A percentile compares a stretch with the other conserved stretches of the same genome.
phyloP scores from a whole-genome alignment of 306 rosid genomes.

The Prinsepia uniflora region DNA sequence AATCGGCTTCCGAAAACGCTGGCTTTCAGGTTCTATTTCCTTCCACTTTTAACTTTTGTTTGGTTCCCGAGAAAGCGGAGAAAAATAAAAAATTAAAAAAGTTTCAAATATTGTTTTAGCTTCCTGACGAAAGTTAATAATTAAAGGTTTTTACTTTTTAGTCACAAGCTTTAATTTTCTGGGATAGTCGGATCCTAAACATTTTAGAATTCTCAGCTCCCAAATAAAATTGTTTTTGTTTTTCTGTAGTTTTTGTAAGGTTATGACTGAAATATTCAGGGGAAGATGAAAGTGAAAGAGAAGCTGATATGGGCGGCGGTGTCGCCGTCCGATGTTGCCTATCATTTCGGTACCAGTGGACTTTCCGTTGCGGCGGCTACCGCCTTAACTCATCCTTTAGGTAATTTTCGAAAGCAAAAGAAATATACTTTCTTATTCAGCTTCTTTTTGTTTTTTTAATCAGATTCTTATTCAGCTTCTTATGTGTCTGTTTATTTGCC shows the following conservation, averaged over 20 bases:
- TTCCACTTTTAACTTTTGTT: background rate
- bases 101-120: background rate
- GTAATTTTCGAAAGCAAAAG: constrained; percentile 23
- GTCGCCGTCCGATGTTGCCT: constrained; percentile 53
- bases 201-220: constrained; percentile 4
- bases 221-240: background rate
- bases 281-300: constrained; percentile 33
- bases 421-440: background rate
- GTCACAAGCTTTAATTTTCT: constrained; percentile 1
- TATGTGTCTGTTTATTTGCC: background rate
- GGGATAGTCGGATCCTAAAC: constrained; percentile 7
- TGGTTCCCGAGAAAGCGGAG: constrained; percentile 2
- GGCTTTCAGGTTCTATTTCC: constrained; percentile 20
- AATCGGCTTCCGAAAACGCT: constrained; percentile 9
- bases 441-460: too few species aligned
- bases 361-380: constrained; percentile 79
- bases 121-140: background rate
- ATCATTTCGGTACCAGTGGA: constrained; percentile 82
- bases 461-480: constrained; percentile 8
- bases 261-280: constrained; percentile 28
- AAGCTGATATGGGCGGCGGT: constrained; percentile 50
- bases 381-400: constrained; percentile 78
- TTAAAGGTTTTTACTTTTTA: background rate
- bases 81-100: background rate
- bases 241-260: background rate